Base-by-base conservation (phyloP, 768 basidiomycete genomes). In the Hygrophoropsis aurantiaca region DNA sequence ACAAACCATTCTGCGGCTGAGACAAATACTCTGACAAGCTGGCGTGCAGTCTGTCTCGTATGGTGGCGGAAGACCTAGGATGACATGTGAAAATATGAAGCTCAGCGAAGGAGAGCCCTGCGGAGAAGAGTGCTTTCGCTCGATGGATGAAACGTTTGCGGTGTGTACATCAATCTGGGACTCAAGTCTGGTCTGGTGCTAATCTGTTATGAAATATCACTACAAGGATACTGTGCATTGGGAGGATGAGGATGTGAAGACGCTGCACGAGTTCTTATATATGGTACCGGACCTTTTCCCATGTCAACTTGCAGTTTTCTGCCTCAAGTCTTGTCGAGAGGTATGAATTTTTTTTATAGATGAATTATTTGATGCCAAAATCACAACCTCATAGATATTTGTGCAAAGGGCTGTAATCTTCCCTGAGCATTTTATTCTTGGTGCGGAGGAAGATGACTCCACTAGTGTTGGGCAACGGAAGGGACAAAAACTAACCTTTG, bases 251-350 rank as follows among this genome's bases (percentile, higher is more conserved):
- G 70, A 69, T 11, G 27, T 51, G 4, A 55, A 56, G 3, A 50
- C 58, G 2, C 58, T 80, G 1, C 39, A 55, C 11, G 68, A 68
- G 26, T 47, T 78, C 0, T 57, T 82, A 9, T 67, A 65, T 11
- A 54, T 78, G 23, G 58, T 67, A 10, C 78, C 81, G 7, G 73
- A 81, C 45, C 49, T 71, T 18, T 52, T 58, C 15, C 79, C 80
- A 0, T 84, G 82, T 50, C 67, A 78, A 50, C 50, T 82, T 21
- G 74, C 80, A 16, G 50, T 64, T 1, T 69, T 82, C 24, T 75
- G 74, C 39, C 66, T 72, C 10, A 75, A 69, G 48, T 67, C 71
- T 9, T 84, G 81, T 47, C 59, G 62, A 23, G 70, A 81, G 62
- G 80, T 75, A 50, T 27, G 54, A 30, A 43, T 13, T 41, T 27